Evolutionary conservation across 805 yeast species (phyloP), one percentile per base, ranked within the genome.

Genomic region (Cyberlindnera sargentensis): DNA sequence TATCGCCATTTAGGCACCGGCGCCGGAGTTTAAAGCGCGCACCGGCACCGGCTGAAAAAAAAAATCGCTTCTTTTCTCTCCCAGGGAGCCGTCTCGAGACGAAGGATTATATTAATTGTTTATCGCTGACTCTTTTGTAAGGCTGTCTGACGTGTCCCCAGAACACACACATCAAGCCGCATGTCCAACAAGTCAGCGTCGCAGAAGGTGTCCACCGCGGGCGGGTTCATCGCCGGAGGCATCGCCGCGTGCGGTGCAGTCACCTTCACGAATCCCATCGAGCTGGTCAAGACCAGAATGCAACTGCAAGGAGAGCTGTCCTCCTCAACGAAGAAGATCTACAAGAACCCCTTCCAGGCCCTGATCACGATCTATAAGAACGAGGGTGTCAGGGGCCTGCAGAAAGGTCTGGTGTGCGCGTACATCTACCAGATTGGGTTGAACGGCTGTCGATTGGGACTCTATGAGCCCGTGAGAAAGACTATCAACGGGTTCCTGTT

Each of bases 181-280:
- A 47, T 46, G 50, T 34, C 47, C 2, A 48, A 53, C 23, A 56
- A 55, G 37, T 48, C 75, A 4, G 80, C 78, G 2, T 72, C 81
- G n/a, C 81, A 77, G 51, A 68, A 74, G 50, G 73, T 83, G 23
- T 72, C 82, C 34, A 78, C 86, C 3, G 51, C 71, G 9, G 95
- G 95, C 23, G 95, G 96, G 2, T 88, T 90, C 55, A 56, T 81
- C 5, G 96, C 96, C 4, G 97, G 96, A 44, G 95, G 93, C 7
- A 46, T 84, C 11, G 99, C 99, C 3, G 97, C 98, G 3, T 90
- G 98, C 69, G 93, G 95, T 43, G 98, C 99, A 0, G 99, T 93
- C 37, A 91, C 97, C 0, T 82, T 91, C 60, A 90, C 98, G 4
- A 93, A 93, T 61, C 99, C 99, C 5, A 83, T 93, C 49, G 99